These are phyloP conservation scores for Cladosporium velox DNA, from an alignment of 2,329 filamentous ascomycete species.

Conservation along the genomic window DNA sequence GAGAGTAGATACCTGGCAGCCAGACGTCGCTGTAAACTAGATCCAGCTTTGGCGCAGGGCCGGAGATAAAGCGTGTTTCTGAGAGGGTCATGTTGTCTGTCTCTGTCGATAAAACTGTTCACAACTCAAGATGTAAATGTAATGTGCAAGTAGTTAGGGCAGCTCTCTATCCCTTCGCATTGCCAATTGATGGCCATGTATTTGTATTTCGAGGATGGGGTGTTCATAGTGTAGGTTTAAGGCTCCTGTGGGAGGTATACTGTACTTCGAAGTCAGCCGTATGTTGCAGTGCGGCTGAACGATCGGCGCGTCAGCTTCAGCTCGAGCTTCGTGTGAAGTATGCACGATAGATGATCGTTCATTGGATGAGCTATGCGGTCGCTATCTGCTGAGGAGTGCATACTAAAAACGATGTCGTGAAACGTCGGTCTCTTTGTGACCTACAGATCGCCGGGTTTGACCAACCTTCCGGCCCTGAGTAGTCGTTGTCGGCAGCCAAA, in stretches of 20 bases:
- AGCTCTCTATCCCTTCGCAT: neutral
- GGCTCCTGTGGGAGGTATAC: neutral
- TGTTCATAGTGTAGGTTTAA: neutral
- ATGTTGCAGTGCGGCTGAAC: conserved; percentile 2
- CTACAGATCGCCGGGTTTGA: neutral
- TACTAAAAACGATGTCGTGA: neutral
- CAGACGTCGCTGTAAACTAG: conserved; percentile 28
- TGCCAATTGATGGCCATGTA: no score
- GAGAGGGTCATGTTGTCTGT: neutral
- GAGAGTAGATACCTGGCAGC: conserved; percentile 27
- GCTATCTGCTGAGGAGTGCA: neutral
- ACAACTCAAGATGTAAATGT: neutral
- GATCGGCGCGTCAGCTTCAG: conserved; percentile 1
- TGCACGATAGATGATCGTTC: neutral
- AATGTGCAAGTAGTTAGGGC: neutral
- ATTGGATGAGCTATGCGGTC: neutral
- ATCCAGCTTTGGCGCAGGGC: neutral
- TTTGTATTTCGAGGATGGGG: neutral
- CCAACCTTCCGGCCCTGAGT: neutral
- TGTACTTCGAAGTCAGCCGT: neutral
- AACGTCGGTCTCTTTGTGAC: neutral
- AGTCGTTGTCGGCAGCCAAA: neutral
- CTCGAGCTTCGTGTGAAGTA: neutral
- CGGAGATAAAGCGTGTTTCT: neutral
- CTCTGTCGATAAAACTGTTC: neutral